These are phyloP conservation scores for Actinomucor elegans DNA, from an alignment of 371 early-diverging fungal species.

Conservation along the genomic window DNA sequence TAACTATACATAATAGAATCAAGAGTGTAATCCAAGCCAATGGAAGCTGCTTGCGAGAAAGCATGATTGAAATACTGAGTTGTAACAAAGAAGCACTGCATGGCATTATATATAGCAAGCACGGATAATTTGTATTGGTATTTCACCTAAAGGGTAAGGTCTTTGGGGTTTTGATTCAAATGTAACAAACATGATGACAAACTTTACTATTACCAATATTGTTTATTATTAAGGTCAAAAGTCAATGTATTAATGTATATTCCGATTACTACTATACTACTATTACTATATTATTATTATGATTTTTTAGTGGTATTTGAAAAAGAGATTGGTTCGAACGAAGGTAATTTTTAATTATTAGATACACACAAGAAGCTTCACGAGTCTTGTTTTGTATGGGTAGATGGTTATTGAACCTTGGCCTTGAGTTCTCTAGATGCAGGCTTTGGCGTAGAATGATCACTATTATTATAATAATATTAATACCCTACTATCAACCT, in stretches of 20 bases:
- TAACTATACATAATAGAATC: neutral
- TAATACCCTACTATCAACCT: neutral
- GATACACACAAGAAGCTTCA: no score
- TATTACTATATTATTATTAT: no score
- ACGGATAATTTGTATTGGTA: constrained; percentile 2
- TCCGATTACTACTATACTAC: no score
- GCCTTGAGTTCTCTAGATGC: constrained; percentile 4
- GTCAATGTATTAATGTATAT: no score
- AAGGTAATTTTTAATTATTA: no score
- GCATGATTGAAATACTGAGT: neutral
- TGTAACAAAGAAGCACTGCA: no score
- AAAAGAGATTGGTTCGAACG: no score
- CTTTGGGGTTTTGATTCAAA: neutral
- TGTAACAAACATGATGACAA: constrained; percentile 1
- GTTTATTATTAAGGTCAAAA: no score
- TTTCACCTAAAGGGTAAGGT: neutral
- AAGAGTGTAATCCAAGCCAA: constrained; percentile 10
- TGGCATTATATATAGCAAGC: no score
- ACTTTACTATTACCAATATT: neutral
- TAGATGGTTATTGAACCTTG: constrained; percentile 4
- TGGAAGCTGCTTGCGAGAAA: constrained; percentile 10
- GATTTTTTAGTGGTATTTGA: no score
- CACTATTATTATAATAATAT: constrained; percentile 13
- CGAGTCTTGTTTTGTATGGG: neutral
- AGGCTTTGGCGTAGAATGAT: constrained; percentile 20